Evolutionary conservation across 192 early-diverging fungal genomes (phyloP).

Genomic region (Podila epicladia): DNA sequence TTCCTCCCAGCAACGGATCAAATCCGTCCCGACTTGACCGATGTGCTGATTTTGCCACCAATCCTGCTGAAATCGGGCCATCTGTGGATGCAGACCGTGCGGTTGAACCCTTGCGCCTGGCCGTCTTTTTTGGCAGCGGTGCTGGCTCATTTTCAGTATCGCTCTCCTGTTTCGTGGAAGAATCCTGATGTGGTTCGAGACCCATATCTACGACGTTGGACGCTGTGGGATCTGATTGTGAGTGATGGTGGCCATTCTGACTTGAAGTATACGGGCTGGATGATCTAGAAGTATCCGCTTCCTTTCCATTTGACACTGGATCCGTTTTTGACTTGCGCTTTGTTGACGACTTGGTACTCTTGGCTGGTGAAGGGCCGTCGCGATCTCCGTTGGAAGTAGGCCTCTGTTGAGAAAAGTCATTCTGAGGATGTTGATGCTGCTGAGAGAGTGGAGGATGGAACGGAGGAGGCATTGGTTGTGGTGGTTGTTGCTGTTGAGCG

Average conservation of each 20-base stretch:
- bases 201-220: neutral
- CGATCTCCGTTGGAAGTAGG: neutral
- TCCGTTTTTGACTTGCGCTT: constrained; percentile 29
- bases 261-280: constrained; percentile 9
- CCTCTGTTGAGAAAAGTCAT: neutral
- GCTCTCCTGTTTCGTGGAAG: constrained; percentile 16
- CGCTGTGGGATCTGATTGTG: neutral
- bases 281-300: constrained; percentile 8
- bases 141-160: constrained; percentile 5
- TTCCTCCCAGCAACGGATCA: constrained; percentile 7
- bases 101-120: constrained; percentile 20
- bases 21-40: constrained; percentile 20
- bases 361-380: neutral
- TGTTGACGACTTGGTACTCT: constrained; percentile 5
- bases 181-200: neutral
- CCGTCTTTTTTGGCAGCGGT: constrained; percentile 11
- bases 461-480: constrained; percentile 10
- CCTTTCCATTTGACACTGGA: neutral
- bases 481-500: neutral
- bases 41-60: constrained; percentile 20
- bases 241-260: constrained; percentile 1
- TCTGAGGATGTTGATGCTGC: constrained; percentile 4
- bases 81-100: constrained; percentile 19
- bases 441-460: constrained; percentile 8
- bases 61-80: constrained; percentile 3